phyloP scores from a whole-genome alignment of 2,329 filamentous ascomycete species.

The Achaetomium macrosporum region DNA sequence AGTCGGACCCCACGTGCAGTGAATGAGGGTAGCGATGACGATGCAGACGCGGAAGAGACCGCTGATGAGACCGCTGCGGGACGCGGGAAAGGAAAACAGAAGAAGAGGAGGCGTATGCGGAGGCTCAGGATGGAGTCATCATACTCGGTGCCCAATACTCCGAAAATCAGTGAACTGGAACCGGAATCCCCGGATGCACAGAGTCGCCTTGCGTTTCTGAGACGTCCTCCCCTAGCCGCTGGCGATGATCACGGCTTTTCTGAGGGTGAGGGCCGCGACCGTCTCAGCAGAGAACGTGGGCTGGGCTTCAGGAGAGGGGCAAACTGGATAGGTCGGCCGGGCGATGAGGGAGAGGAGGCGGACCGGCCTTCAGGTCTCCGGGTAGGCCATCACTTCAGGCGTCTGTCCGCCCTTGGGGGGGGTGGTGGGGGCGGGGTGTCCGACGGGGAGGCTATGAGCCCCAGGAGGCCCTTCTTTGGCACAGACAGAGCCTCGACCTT shows the following conservation, averaged over 20 bases:
- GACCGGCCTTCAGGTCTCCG: constrained; percentile 50
- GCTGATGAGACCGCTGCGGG: constrained; percentile 62
- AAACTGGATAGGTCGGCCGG: constrained; percentile 49
- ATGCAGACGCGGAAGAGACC: constrained; percentile 80
- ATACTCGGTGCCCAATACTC: constrained; percentile 62
- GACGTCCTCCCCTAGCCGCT: constrained; percentile 62
- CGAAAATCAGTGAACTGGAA: constrained; percentile 40
- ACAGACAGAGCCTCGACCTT: constrained; percentile 66
- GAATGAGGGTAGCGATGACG: constrained; percentile 62
- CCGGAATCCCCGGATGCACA: constrained; percentile 37
- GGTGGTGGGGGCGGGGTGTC: constrained; percentile 51
- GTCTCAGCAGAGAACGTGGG: constrained; percentile 47
- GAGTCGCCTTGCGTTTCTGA: constrained; percentile 49
- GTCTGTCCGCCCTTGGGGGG: constrained; percentile 60
- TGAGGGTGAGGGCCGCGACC: constrained; percentile 67
- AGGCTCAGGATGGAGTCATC: constrained; percentile 47
- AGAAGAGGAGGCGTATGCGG: constrained; percentile 56
- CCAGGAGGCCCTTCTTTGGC: constrained; percentile 52
- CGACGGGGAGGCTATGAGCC: constrained; percentile 54
- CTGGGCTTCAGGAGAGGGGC: constrained; percentile 49
- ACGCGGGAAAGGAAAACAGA: constrained; percentile 46
- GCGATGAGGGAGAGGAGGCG: constrained; percentile 46
- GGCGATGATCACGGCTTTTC: constrained; percentile 59
- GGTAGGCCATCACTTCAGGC: constrained; percentile 60
- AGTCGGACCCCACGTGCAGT: constrained; percentile 31